Base-by-base conservation (phyloP, 768 basidiomycete genomes). In the Coprinopsis cinerea region DNA sequence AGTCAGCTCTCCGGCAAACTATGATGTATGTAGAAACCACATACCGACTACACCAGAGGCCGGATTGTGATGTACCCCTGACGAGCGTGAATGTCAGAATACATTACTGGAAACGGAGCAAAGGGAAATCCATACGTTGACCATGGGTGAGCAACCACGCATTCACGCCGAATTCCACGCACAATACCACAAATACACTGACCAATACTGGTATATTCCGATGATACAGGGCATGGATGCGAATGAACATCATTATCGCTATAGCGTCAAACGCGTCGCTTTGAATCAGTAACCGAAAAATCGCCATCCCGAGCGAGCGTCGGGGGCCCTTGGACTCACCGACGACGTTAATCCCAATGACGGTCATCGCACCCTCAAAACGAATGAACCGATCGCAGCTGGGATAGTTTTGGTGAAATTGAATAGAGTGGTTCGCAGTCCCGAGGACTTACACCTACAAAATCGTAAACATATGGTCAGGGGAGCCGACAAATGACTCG, bases 221-320 rank as follows among this genome's bases (percentile, higher is more conserved):
- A 11, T 64, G 61, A 48, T 73, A 75, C 32, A 76, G 52, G 6
- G 70, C 72, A n/a, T 62, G 58, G 48, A 76, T 65, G 22, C 81
- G 76, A 2, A 81, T 53, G 20, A 79, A 64, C 80, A 83, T 81
- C 79, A 83, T 81, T 15, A 79, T 53, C 2, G 61, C 69, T 67
- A n/a, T n/a, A n/a, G n/a, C n/a, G n/a, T n/a, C n/a, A n/a, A n/a
- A n/a, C n/a, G n/a, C n/a, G n/a, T n/a, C n/a, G n/a, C n/a, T n/a
- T n/a, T n/a, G n/a, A n/a, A n/a, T n/a, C n/a, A n/a, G n/a, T n/a
- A n/a, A n/a, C n/a, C n/a, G n/a, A n/a, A n/a, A n/a, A n/a, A n/a
- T n/a, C n/a, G n/a, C n/a, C n/a, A n/a, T n/a, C n/a, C n/a, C n/a
- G n/a, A n/a, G n/a, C n/a, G n/a, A n/a, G n/a, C n/a, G n/a, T n/a